Evolutionary conservation across 345 rosid genomes (phyloP), one percentile per base, ranked within the genome.

Genomic region (Cardamine resedifolia): DNA sequence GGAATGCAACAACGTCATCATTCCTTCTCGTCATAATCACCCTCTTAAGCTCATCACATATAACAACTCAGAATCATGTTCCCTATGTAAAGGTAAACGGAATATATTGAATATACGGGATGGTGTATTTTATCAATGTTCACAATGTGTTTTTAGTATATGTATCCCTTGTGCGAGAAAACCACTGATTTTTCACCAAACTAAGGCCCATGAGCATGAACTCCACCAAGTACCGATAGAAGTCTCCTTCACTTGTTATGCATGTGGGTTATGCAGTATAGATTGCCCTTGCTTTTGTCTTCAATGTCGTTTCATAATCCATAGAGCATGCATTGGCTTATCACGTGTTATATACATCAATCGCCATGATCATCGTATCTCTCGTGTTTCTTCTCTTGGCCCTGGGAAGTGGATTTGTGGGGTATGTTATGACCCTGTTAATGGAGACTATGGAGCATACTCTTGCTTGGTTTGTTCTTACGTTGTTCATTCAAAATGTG

Each of bases 21-120:
- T 60, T 41, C 53, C 53, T 36, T 61, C 67, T 50, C 68, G 50
- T 39, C 75, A 69, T 47, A 45, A 33, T 47, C 66, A 58, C 24
- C 27, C 65, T 33, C 66, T 70, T 45, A 11, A 31, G 34, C 36
- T 58, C 66, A 20, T 9, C 19, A 11, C 0, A 0, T 0, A 2
- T 3, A n/a, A n/a, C n/a, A n/a, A 14, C 18, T 0, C 3, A 10
- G 2, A 1, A 26, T 36, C n/a, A 14, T 68, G 73, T 5, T 15
- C 7, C 57, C 56, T 68, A 28, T 28, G 31, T 7, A 28, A n/a
- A n/a, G n/a, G n/a, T n/a, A n/a, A n/a, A n/a, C n/a, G n/a, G n/a
- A n/a, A n/a, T n/a, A n/a, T n/a, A n/a, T n/a, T n/a, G n/a, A n/a
- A n/a, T n/a, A n/a, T n/a, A n/a, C n/a, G n/a, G n/a, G n/a, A n/a